Conservation (phyloP, 192 early-diverging fungal genomes). For the Pecoramyces ruminantium region DNA sequence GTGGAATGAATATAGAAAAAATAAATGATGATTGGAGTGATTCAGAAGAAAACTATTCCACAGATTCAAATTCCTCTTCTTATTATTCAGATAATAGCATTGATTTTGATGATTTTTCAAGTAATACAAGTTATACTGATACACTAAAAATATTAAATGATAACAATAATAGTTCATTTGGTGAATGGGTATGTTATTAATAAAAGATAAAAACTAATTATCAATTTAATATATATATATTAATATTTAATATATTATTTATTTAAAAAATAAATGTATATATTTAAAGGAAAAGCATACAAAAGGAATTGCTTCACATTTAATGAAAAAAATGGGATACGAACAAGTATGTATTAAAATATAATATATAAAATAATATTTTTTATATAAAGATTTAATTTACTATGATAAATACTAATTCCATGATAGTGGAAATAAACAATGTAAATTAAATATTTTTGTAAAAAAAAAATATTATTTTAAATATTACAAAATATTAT, state of each 20-base stretch:
- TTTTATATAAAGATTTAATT: no score
- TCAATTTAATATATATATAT: no score
- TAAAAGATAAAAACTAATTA: not conserved
- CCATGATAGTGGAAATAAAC: no score
- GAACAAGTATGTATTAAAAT: not conserved
- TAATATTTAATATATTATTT: no score
- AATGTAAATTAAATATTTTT: no score
- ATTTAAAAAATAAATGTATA: not conserved
- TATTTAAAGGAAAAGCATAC: not conserved
- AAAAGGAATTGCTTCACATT: not conserved
- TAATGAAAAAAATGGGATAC: not conserved
- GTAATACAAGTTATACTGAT: not conserved
- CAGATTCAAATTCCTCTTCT: not conserved
- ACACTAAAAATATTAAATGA: not conserved
- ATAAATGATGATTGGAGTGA: not conserved
- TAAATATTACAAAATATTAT: no score
- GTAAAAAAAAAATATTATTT: no score
- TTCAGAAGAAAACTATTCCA: not conserved
- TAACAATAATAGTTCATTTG: not conserved
- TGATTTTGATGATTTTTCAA: not conserved
- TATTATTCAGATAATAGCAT: not conserved
- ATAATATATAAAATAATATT: not conserved
- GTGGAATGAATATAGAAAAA: no score
- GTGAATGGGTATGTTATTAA: not conserved
- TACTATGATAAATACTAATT: no score